Conservation (phyloP, 106 monocot genomes). For the Acorus gramineus region DNA sequence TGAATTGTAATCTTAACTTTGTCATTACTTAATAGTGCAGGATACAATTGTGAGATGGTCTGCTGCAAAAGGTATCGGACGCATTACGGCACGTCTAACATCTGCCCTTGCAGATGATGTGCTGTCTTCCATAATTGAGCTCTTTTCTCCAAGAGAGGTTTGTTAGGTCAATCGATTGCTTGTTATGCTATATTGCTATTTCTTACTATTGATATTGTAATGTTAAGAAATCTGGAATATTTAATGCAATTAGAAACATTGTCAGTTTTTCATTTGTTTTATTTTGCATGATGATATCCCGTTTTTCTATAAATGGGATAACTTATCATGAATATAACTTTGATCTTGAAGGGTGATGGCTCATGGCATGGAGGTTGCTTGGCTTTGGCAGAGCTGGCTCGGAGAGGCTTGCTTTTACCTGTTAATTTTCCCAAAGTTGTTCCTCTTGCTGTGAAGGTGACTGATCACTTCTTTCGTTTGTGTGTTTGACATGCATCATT, state of each 20-base stretch:
- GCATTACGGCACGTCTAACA: slow-evolving; percentile 74
- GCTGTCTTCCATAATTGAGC: slow-evolving; percentile 72
- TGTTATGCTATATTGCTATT: slow-evolving; percentile 3
- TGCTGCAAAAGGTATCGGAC: slow-evolving; percentile 95
- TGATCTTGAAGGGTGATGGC: slow-evolving; percentile 77
- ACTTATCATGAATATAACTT: neutral
- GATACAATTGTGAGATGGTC: slow-evolving; percentile 96
- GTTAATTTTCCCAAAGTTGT: slow-evolving; percentile 73
- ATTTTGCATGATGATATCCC: neutral
- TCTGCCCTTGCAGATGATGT: slow-evolving; percentile 74
- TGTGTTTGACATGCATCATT: no score
- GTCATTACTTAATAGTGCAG: slow-evolving; percentile 32
- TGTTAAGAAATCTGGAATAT: no score
- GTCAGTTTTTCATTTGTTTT: slow-evolving; percentile 1
- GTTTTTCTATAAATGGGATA: neutral
- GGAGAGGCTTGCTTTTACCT: slow-evolving; percentile 90
- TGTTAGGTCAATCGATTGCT: slow-evolving; percentile 4
- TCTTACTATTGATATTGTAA: neutral
- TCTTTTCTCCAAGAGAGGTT: slow-evolving; percentile 91
- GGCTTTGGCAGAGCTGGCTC: slow-evolving; percentile 90
- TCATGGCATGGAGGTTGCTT: slow-evolving; percentile 99
- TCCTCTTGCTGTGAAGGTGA: slow-evolving; percentile 79
- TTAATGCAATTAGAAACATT: no score
- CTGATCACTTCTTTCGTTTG: no score
- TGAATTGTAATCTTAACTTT: neutral